Base-by-base conservation (phyloP, 1,284 basidiomycete genomes). In the Puccinia coronata region DNA sequence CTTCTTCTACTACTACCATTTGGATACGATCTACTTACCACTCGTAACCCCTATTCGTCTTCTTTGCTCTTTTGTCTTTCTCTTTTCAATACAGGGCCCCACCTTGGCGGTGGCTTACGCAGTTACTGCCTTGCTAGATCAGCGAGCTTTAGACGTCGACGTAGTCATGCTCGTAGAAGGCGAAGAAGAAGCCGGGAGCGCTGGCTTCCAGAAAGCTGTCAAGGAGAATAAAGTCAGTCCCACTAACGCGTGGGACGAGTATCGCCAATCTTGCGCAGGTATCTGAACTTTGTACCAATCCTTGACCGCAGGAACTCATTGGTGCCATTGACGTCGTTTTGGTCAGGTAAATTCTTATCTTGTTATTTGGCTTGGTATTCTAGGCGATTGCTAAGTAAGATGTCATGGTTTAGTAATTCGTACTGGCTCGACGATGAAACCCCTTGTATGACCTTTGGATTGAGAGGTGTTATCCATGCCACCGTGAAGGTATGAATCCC, bases 381-480 rank as follows among this genome's bases (percentile, higher is more conserved):
- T n/a, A 16, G 23, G 36, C 16, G 28, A 36, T 14, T 71, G 43
- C 2, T 72, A 49, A 72, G 36, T 4, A 23, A 5, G 3, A 11
- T 61, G 23, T 74, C 36, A 43, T 76, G 86, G 36, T 80, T 83
- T 25, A 88, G 87, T 84, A 99, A 99, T 86, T 98, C 96, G 47
- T 96, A 95, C 23, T 99, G 96, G 96, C 93, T 98, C 83, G 92
- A 92, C 43, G 95, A 98, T 84, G 91, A 93, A 82, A 91, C 91
- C n/a, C 96, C 96, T 0, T 98, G 96, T 85, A 92, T 98, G 81
- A 98, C 96, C 0, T 96, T 97, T 85, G 96, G 96, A 2, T 88
- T 98, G 83, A 90, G 96, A 71, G 96, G 96, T 0, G 96, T 99
- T 1, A 91, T 98, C 0, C 92, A 93, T 84, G 93, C 92, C 55